These are phyloP conservation scores for Theobroma grandiflorum DNA, from an alignment of 441 rosid genomes.

Conservation along the genomic window DNA sequence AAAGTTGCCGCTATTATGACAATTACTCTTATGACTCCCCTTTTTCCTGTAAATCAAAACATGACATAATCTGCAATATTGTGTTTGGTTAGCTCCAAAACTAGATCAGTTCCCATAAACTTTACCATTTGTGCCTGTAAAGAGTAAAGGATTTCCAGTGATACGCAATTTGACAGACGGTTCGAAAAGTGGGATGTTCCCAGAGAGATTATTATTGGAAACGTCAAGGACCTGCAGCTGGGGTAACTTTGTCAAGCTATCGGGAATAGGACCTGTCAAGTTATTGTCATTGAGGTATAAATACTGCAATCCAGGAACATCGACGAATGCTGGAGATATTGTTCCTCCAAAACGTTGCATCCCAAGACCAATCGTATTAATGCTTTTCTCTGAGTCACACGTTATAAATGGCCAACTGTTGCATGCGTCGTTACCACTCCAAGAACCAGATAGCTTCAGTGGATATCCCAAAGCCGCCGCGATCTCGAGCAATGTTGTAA, in stretches of 20 bases:
- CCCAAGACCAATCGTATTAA: slow-evolving; percentile 41
- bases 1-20: slow-evolving; percentile 18
- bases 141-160: neutral
- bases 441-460: slow-evolving; percentile 48
- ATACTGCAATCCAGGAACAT: slow-evolving; percentile 51
- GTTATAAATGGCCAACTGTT: slow-evolving; percentile 43
- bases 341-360: slow-evolving; percentile 51
- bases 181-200: slow-evolving; percentile 50
- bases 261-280: slow-evolving; percentile 62
- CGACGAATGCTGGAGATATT: slow-evolving; percentile 60
- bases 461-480: slow-evolving; percentile 63
- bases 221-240: slow-evolving; percentile 54
- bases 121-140: neutral
- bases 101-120: neutral
- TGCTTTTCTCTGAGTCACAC: slow-evolving; percentile 44
- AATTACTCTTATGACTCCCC: slow-evolving; percentile 1
- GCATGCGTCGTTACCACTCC: slow-evolving; percentile 66
- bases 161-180: neutral
- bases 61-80: neutral
- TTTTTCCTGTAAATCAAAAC: neutral
- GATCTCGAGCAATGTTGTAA: slow-evolving; percentile 50
- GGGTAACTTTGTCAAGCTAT: slow-evolving; percentile 51
- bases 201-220: slow-evolving; percentile 65
- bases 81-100: neutral
- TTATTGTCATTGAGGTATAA: slow-evolving; percentile 55